Percentiles rank a stretch among this genome's conserved stretches.
These are phyloP conservation scores for Candida lessepsii DNA, from an alignment of 805 yeast genomes.

Conservation along the genomic window DNA sequence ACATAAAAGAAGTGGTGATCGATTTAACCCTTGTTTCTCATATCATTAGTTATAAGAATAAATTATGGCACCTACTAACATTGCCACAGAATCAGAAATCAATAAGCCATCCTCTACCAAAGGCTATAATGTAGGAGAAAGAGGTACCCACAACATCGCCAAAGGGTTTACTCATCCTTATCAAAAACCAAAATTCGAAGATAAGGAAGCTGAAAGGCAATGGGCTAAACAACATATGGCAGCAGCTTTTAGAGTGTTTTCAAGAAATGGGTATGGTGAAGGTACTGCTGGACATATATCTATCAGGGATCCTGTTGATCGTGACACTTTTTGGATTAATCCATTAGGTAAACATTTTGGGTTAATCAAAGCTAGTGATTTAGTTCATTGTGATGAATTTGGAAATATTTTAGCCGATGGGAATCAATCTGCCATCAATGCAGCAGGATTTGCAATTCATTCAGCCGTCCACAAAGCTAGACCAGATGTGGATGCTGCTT, in stretches of 20 bases:
- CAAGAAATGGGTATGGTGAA: slow-evolving; percentile 69
- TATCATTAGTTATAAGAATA: too few relatives aligned
- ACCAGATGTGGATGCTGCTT: slow-evolving; percentile 40
- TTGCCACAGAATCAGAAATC: background rate
- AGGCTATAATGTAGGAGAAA: slow-evolving; percentile 14
- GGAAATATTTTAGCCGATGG: slow-evolving; percentile 41
- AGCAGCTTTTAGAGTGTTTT: slow-evolving; percentile 78
- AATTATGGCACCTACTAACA: slow-evolving; percentile 5
- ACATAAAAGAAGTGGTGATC: background rate
- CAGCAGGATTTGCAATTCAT: slow-evolving; percentile 43
- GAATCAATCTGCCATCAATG: slow-evolving; percentile 36
- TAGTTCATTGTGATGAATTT: slow-evolving; percentile 37
- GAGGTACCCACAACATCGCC: slow-evolving; percentile 63
- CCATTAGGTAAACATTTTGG: slow-evolving; percentile 75
- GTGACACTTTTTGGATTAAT: slow-evolving; percentile 81
- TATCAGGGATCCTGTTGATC: slow-evolving; percentile 76
- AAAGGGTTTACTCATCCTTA: slow-evolving; percentile 53
- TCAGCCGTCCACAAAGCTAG: slow-evolving; percentile 37
- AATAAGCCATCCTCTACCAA: slow-evolving; percentile 4
- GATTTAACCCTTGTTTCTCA: too few relatives aligned
- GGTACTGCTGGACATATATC: slow-evolving; percentile 87
- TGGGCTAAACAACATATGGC: slow-evolving; percentile 75
- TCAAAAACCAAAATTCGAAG: slow-evolving; percentile 51
- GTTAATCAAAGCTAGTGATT: slow-evolving; percentile 37
- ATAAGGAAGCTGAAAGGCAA: slow-evolving; percentile 48